Conservation (phyloP, 2,329 filamentous ascomycete species). For the Neospermospora avenae region DNA sequence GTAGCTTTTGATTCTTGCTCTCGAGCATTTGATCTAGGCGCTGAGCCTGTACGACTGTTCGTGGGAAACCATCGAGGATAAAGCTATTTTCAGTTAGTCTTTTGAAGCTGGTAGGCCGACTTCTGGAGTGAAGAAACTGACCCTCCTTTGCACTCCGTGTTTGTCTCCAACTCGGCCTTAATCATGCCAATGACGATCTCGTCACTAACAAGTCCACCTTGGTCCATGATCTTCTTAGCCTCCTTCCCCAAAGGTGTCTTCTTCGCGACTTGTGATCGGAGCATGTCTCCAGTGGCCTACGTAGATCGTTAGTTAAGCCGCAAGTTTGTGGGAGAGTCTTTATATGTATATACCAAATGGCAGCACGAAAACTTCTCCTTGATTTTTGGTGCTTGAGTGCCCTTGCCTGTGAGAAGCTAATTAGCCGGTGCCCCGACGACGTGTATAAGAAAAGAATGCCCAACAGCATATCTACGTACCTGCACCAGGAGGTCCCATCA, state of each 20-base stretch:
- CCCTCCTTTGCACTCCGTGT: conserved; percentile 96
- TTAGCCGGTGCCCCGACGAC: conserved; percentile 24
- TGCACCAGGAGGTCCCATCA: conserved; percentile 96
- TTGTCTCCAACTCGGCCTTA: conserved; percentile 91
- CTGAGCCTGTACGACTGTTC: conserved; percentile 92
- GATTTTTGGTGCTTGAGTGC: conserved; percentile 95
- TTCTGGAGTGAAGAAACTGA: conserved; percentile 45
- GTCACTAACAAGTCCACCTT: conserved; percentile 94
- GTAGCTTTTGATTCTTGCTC: conserved; percentile 74
- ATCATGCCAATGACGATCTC: conserved; percentile 99
- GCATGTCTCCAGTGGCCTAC: conserved; percentile 97
- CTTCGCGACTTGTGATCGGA: conserved; percentile 95
- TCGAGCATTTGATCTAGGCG: conserved; percentile 89
- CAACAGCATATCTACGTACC: conserved; percentile 56
- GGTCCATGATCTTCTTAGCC: conserved; percentile 99
- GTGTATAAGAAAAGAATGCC: conserved; percentile 3
- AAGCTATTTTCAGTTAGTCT: conserved; percentile 56
- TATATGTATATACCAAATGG: conserved; percentile 70
- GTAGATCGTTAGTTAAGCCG: conserved; percentile 26
- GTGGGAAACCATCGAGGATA: conserved; percentile 97
- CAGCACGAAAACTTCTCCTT: conserved; percentile 98
- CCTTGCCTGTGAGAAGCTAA: conserved; percentile 69
- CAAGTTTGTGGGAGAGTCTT: not conserved
- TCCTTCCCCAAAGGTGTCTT: conserved; percentile 92
- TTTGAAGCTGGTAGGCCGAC: not conserved